Evolutionary conservation across 2,329 filamentous ascomycete genomes (phyloP).

Genomic region (Myriangium duriaei): DNA sequence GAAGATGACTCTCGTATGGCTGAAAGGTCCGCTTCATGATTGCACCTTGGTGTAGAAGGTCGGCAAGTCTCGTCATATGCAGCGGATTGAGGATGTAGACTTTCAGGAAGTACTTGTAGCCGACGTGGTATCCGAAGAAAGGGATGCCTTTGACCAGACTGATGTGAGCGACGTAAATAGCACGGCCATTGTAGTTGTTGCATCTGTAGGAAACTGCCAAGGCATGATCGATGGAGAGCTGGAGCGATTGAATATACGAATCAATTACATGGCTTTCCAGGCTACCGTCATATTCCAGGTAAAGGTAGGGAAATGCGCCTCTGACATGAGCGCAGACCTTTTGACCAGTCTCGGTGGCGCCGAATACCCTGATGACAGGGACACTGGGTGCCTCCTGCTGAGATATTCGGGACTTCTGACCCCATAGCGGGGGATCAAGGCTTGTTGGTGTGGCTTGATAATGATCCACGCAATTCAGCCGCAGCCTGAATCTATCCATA

Average conservation of each 20-base stretch:
- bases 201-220: constrained; percentile 73
- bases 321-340: constrained; percentile 95
- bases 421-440: constrained; percentile 62
- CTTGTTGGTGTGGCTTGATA: constrained; percentile 71
- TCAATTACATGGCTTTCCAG: constrained; percentile 47
- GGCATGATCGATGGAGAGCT: constrained; percentile 82
- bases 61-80: constrained; percentile 75
- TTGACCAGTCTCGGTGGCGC: constrained; percentile 84
- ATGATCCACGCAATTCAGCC: constrained; percentile 90
- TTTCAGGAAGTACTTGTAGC: constrained; percentile 83
- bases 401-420: constrained; percentile 43
- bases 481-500: constrained; percentile 56
- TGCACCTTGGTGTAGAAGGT: constrained; percentile 76
- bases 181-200: constrained; percentile 56
- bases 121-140: constrained; percentile 92
- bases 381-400: constrained; percentile 56
- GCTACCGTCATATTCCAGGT: constrained; percentile 67
- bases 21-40: constrained; percentile 77
- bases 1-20: constrained; percentile 86
- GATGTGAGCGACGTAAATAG: constrained; percentile 75
- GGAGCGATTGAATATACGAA: constrained; percentile 63
- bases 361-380: constrained; percentile 81
- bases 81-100: constrained; percentile 85
- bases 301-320: constrained; percentile 92
- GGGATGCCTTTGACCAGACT: constrained; percentile 85